Evolutionary conservation across 805 yeast species (phyloP), one percentile per base, ranked within the genome.

Genomic region (Hemisphaericaspora nanyangensis): DNA sequence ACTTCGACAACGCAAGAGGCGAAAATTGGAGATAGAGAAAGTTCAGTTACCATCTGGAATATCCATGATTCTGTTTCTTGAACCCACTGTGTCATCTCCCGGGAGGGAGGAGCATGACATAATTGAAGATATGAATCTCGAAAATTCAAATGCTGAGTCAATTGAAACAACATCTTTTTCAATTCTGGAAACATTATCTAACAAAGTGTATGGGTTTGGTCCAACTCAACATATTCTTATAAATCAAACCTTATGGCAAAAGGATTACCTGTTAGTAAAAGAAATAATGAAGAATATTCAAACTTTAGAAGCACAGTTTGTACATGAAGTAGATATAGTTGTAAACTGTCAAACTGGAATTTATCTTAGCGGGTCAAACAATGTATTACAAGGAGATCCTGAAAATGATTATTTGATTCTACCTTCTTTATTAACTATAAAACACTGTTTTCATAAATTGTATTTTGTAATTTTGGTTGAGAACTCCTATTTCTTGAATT

Each of bases 261-360:
- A 28, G 13, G 4, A 35, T 30, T 35, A 11, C 19, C 18, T 13
- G 8, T 12, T 30, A 12, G 35, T n/a, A 3, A 35, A 35, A 16
- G 5, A 35, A 24, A 11, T 35, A 22, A 10, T 6, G 8, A 6
- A 28, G 5, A 13, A 18, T 13, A 35, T 35, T 7, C 16, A 16
- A 11, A 24, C n/a, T 8, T 7, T 34, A 15, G 43, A 35, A 28
- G 24, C 19, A 10, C 20, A 18, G 20, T 31, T 17, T 13, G 11
- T 15, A n/a, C 12, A 35, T 17, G 17, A 15, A 22, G 29, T 33
- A 8, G 39, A 40, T 31, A 24, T 40, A 12, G 22, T 31, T 4
- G 17, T 40, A 4, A 40, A 40, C 25, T 18, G 18, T 6, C 18
- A n/a, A 7, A 29, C 39, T 12, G 43, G 39, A 7, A 31, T 40